These are phyloP conservation scores for Venturia effusa DNA, from an alignment of 2,329 filamentous ascomycete species.

Conservation along the genomic window DNA sequence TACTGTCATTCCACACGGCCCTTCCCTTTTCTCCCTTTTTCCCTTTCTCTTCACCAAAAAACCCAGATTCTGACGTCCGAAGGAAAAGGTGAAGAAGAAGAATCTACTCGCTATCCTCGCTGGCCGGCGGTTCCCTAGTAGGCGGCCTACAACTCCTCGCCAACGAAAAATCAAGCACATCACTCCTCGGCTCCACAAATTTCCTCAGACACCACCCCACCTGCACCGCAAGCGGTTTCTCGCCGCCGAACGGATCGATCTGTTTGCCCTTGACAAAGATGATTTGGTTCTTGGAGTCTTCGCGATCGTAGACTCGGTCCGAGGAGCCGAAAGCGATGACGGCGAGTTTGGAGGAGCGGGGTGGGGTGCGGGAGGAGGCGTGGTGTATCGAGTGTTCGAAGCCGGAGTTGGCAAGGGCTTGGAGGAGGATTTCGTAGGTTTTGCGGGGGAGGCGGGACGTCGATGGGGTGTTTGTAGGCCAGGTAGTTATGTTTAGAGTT, in stretches of 20 bases:
- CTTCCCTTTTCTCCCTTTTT: too few species aligned
- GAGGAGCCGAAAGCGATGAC: constrained; percentile 36
- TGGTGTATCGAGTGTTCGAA: constrained; percentile 19
- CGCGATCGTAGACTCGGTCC: constrained; percentile 36
- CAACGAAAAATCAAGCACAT: constrained; percentile 35
- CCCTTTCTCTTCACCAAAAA: too few species aligned
- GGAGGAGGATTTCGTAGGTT: constrained; percentile 36
- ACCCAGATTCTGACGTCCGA: too few species aligned
- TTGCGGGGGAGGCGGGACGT: constrained; percentile 29
- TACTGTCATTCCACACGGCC: too few species aligned
- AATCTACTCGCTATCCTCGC: constrained; percentile 11
- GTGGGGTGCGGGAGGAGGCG: constrained; percentile 1
- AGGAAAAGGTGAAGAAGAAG: too few species aligned
- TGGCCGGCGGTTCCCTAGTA: constrained; percentile 19
- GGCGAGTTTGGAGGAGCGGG: constrained; percentile 27
- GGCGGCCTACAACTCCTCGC: constrained; percentile 27
- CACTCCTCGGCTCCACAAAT: constrained; percentile 34
- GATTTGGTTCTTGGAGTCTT: constrained; percentile 35
- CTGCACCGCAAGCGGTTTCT: constrained; percentile 30
- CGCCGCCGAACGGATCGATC: constrained; percentile 30
- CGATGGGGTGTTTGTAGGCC: constrained; percentile 34
- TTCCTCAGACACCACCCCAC: constrained; percentile 36
- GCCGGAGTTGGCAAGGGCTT: constrained; percentile 26
- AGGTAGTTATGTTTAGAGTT: constrained; percentile 38
- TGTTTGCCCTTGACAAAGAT: constrained; percentile 35